A percentile compares a stretch with the other conserved stretches of the same genome.
These are phyloP conservation scores for Aechmea fasciata DNA, from an alignment of 176 grass and related monocot genomes.

Conservation along the genomic window DNA sequence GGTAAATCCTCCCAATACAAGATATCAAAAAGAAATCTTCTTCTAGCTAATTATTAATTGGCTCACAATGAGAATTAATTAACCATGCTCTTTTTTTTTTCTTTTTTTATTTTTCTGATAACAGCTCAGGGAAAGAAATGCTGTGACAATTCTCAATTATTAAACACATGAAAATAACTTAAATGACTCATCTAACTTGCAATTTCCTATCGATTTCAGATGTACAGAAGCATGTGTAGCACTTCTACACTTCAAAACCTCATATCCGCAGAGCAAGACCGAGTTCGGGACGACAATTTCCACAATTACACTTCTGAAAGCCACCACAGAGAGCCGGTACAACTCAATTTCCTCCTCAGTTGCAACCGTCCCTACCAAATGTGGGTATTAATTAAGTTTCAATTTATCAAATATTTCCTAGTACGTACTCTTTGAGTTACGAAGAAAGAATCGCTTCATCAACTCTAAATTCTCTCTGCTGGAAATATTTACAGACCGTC, in stretches of 20 bases:
- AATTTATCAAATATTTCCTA: too few species aligned
- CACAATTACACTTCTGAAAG: background rate
- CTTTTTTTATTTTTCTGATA: background rate
- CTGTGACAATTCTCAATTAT: background rate
- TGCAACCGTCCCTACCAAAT: background rate
- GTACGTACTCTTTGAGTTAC: too few species aligned
- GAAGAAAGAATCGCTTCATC: too few species aligned
- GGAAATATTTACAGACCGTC: background rate
- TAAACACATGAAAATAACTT: slow-evolving; percentile 5
- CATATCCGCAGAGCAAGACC: background rate
- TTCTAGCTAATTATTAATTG: too few species aligned
- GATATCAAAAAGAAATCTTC: background rate
- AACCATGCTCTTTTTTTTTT: background rate
- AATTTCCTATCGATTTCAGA: slow-evolving; percentile 35
- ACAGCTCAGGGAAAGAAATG: background rate
- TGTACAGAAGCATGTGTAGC: slow-evolving; percentile 54
- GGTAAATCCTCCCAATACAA: slow-evolving; percentile 24
- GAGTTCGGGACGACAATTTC: background rate
- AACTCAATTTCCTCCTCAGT: too few species aligned
- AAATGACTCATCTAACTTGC: slow-evolving; percentile 6
- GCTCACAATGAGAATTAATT: too few species aligned
- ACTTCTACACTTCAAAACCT: background rate
- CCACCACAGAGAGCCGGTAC: background rate
- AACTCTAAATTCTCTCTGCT: too few species aligned
- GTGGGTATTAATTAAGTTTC: background rate